Evolutionary conservation across 192 early-diverging fungal genomes (phyloP).

Genomic region (Coemansia erecta): DNA sequence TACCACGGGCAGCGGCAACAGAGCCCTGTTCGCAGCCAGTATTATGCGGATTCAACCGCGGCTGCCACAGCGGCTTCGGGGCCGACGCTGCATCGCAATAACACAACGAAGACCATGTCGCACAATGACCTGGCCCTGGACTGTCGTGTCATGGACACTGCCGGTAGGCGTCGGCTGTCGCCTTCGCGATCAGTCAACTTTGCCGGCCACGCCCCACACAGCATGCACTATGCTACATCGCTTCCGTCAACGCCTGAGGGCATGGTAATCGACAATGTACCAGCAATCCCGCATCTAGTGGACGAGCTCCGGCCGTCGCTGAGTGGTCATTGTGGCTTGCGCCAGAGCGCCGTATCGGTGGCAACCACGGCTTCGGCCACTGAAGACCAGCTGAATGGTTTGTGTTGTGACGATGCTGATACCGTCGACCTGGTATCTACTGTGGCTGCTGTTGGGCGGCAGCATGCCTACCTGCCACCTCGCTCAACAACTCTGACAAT

Average conservation of each 20-base stretch:
- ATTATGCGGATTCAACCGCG: neutral
- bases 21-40: neutral
- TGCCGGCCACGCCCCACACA: neutral
- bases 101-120: slow-evolving; percentile 38
- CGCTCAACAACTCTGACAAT: slow-evolving; percentile 33
- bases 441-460: slow-evolving; percentile 9
- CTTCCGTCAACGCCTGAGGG: neutral
- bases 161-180: slow-evolving; percentile 8
- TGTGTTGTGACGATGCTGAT: neutral
- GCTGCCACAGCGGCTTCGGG: neutral
- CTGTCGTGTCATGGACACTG: neutral
- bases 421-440: slow-evolving; percentile 23
- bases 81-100: slow-evolving; percentile 20
- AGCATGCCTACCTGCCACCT: slow-evolving; percentile 46
- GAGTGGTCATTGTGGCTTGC: too few species aligned
- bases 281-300: too few species aligned
- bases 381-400: too few species aligned
- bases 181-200: slow-evolving; percentile 21
- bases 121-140: slow-evolving; percentile 31
- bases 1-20: neutral
- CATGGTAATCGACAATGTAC: too few species aligned
- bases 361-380: neutral
- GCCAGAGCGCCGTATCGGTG: neutral
- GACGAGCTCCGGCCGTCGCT: too few species aligned
- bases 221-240: neutral